Percentiles rank a stretch among this genome's conserved stretches.
Evolutionary conservation across 2,329 filamentous ascomycete species (phyloP).

Genomic region (Metarhizium rileyi): DNA sequence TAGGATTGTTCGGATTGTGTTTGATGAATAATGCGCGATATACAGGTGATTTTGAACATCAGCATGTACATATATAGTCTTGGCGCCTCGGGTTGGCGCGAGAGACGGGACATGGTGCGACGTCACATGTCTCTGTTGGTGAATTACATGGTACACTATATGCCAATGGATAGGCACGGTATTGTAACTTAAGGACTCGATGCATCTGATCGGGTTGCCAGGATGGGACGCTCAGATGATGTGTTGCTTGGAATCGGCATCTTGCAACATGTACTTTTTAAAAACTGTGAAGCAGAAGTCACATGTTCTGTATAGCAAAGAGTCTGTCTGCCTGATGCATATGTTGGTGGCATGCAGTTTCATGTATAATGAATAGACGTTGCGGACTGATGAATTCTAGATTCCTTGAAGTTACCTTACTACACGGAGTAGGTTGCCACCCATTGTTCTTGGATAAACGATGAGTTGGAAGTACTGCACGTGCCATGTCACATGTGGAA

Average conservation of each 20-base stretch:
- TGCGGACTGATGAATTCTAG: too few species aligned
- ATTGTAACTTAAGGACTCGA: not conserved
- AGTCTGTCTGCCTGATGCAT: too few species aligned
- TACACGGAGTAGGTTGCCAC: too few species aligned
- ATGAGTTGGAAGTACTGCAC: constrained; percentile 6
- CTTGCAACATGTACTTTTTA: not conserved
- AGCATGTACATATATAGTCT: constrained; percentile 7
- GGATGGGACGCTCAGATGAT: not conserved
- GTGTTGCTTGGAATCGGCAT: not conserved
- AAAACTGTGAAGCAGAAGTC: not conserved
- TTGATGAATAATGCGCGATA: not conserved
- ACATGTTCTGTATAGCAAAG: not conserved
- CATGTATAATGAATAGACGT: not conserved
- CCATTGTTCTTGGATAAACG: too few species aligned
- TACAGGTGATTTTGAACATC: not conserved
- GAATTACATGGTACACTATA: not conserved
- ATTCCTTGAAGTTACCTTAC: too few species aligned
- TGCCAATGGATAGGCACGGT: not conserved
- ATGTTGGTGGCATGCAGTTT: not conserved
- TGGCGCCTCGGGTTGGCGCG: not conserved
- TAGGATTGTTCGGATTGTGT: not conserved
- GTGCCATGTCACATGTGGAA: constrained; percentile 14
- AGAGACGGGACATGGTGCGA: not conserved
- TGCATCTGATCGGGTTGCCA: not conserved
- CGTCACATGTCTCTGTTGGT: not conserved